Evolutionary conservation across 2,329 filamentous ascomycete species (phyloP).

Genomic region (Pseudocercospora fuligena): DNA sequence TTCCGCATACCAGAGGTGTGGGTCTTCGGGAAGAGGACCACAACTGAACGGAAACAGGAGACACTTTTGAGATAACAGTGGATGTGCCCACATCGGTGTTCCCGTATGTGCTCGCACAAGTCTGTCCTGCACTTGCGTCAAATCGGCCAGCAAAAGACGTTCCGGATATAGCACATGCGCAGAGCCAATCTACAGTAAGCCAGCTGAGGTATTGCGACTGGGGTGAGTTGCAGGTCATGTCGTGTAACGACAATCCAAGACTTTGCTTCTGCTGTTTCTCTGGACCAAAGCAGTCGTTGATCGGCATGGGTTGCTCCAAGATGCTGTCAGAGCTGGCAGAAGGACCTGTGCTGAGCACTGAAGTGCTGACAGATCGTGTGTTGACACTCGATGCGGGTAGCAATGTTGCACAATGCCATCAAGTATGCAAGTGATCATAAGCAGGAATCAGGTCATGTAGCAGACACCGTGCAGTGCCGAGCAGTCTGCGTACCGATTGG

Average conservation of each 20-base stretch:
- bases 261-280: background rate
- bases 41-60: background rate
- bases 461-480: background rate
- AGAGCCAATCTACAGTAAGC: slow-evolving; percentile 12
- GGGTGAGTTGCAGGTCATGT: slow-evolving; percentile 1
- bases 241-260: background rate
- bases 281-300: background rate
- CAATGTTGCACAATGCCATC: background rate
- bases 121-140: background rate
- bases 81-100: background rate
- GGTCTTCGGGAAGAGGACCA: background rate
- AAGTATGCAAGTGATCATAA: background rate
- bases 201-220: slow-evolving; percentile 8
- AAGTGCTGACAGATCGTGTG: background rate
- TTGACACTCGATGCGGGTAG: too few species aligned
- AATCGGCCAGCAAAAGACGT: background rate
- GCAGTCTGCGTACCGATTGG: too few species aligned
- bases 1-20: background rate
- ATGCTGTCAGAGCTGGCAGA: background rate
- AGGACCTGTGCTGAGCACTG: background rate
- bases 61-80: background rate
- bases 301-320: background rate
- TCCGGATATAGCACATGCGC: slow-evolving; percentile 19
- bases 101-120: background rate
- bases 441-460: background rate